Base-by-base conservation (phyloP, 441 rosid genomes). In the Eruca vesicaria region DNA sequence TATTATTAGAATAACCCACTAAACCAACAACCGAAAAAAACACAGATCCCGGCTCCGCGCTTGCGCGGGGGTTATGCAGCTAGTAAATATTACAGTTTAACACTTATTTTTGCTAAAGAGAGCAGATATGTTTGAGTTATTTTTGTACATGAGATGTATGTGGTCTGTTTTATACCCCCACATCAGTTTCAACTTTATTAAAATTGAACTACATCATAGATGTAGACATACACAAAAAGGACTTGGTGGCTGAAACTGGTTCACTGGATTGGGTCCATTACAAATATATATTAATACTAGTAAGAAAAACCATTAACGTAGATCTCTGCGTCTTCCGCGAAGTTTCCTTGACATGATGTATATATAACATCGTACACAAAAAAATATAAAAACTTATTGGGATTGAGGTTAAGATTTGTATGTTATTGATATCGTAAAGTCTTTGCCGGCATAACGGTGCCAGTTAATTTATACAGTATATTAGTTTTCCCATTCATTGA, bases 161-260 rank as follows among this genome's bases (percentile, higher is more conserved):
- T 26, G 71, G 16, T 56, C 2, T 57, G 23, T 57, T 14, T 32
- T 38, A 55, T 20, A 48, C n/a, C 74, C 59, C 74, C 20, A 76
- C 74, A 15, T 69, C 2, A 23, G 32, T 76, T 48, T 38, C 29
- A 55, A 69, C 65, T 19, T 68, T 75, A 36, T 63, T 69, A 53
- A 53, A 63, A 69, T 57, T 63, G 65, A 75, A n/a, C n/a, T 65
- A 75, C 31, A 62, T n/a, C 45, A 61, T 61, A 68, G 70, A 69
- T 62, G 26, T 63, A 28, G 29, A 43, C 33, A 62, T 53, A 28
- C 15, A 50, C 19, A 61, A 68, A 16, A 45, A 52, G 21, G 70
- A 69, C 70, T 38, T 55, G 70, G 79, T 63, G 28, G 74, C 63
- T 76, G 79, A 53, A 63, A 56, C 50, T 53, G 23, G 56, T 53